Evolutionary conservation across 176 grass and related monocot species (phyloP).

Genomic region (Ananas comosus): DNA sequence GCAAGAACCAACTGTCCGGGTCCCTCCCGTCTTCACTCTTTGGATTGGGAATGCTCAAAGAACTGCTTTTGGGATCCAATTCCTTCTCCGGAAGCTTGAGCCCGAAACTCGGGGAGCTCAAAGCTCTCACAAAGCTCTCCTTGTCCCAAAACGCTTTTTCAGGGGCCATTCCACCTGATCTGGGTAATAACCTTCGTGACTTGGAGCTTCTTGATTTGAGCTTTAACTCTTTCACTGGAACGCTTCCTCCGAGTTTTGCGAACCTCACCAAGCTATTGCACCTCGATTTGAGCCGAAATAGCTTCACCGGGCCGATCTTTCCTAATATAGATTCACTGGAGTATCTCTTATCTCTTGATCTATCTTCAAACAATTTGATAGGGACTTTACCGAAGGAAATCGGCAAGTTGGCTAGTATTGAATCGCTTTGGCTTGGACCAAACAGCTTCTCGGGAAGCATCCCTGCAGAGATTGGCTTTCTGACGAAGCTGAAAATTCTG

Average conservation of each 20-base stretch:
- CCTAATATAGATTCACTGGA: conserved; percentile 47
- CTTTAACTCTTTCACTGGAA: conserved; percentile 48
- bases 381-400: conserved; percentile 61
- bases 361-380: conserved; percentile 68
- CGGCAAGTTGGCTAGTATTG: conserved; percentile 38
- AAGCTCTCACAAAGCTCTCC: conserved; percentile 46
- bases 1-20: conserved; percentile 57
- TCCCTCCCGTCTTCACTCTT: conserved; percentile 46
- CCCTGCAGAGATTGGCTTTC: conserved; percentile 60
- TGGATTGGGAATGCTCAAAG: conserved; percentile 43
- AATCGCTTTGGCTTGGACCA: conserved; percentile 47
- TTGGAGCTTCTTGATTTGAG: conserved; percentile 58
- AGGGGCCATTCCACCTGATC: conserved; percentile 45
- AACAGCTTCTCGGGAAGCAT: conserved; percentile 60
- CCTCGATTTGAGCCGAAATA: conserved; percentile 64
- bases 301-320: conserved; percentile 57
- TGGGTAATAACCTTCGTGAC: conserved; percentile 50
- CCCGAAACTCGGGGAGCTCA: conserved; percentile 46
- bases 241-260: conserved; percentile 41
- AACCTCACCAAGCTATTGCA: conserved; percentile 62
- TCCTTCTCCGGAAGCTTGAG: conserved; percentile 43
- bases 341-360: conserved; percentile 60
- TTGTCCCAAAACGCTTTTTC: conserved; percentile 50
- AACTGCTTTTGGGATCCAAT: conserved; percentile 55
- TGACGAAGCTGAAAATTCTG: conserved; percentile 55